A percentile compares a stretch with the other conserved stretches of the same genome.
Conservation (phyloP, 495 filamentous ascomycete species). For the Daldinia vernicosa region DNA sequence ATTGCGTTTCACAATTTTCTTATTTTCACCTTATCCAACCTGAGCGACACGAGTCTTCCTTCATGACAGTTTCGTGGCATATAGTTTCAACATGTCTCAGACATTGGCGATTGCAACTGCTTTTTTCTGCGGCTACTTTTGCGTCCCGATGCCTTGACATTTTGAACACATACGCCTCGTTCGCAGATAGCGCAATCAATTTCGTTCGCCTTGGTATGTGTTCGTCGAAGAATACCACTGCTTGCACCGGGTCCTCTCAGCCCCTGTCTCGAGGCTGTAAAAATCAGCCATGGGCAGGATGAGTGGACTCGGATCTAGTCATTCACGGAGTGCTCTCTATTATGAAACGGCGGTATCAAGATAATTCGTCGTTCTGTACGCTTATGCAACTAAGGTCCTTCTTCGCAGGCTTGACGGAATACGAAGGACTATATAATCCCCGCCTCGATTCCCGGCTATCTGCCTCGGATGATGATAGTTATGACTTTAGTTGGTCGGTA, state of each 20-base stretch:
- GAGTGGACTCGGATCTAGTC: neutral
- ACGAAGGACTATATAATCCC: neutral
- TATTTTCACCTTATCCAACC: constrained; percentile 16
- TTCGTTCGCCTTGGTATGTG: constrained; percentile 27
- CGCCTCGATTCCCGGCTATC: neutral
- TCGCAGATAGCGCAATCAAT: constrained; percentile 13
- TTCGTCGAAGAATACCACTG: constrained; percentile 33
- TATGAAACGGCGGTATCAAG: neutral
- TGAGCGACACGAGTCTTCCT: constrained; percentile 16
- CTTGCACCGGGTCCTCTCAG: constrained; percentile 13
- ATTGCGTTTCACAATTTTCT: constrained; percentile 37
- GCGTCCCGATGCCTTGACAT: constrained; percentile 22
- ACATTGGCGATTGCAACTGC: constrained; percentile 22
- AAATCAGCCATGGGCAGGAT: neutral
- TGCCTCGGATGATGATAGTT: neutral
- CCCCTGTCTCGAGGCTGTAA: neutral
- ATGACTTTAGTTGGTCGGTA: neutral
- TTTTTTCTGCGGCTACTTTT: constrained; percentile 24
- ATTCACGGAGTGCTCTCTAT: neutral
- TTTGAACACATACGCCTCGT: constrained; percentile 22
- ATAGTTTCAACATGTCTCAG: constrained; percentile 26
- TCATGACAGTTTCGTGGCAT: constrained; percentile 20
- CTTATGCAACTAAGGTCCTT: neutral
- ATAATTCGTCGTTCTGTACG: neutral
- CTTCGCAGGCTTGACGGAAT: neutral